Percentiles rank a stretch among this genome's conserved stretches.
phyloP scores from a whole-genome alignment of 805 yeast genomes.

The Candida railenensis region DNA sequence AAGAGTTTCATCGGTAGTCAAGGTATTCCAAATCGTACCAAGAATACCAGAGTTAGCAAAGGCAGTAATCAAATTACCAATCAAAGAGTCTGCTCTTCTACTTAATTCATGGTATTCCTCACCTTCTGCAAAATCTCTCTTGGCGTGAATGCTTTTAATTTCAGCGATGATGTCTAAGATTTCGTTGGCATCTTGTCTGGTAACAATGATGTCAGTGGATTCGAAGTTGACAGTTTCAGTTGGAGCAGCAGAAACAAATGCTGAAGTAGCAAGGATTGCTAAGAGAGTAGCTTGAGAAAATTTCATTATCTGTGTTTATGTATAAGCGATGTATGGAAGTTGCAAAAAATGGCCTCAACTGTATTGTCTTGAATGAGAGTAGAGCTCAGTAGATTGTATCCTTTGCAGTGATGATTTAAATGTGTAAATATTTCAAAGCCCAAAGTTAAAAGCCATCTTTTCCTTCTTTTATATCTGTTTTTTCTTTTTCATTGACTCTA shows the following conservation, averaged over 20 bases:
- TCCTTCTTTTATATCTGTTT: not conserved
- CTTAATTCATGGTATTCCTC: conserved; percentile 24
- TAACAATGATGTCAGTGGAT: conserved; percentile 21
- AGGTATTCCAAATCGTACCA: conserved; percentile 31
- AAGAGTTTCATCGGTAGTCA: conserved; percentile 33
- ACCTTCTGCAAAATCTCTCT: conserved; percentile 35
- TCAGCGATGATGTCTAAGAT: conserved; percentile 32
- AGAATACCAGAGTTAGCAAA: conserved; percentile 38
- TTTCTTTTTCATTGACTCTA: not conserved
- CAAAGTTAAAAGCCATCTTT: not conserved
- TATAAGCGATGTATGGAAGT: too few species aligned
- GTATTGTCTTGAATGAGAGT: not conserved
- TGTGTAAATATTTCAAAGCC: not conserved
- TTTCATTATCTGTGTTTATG: conserved; percentile 30
- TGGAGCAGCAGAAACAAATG: conserved; percentile 38
- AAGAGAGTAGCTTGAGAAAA: conserved; percentile 37
- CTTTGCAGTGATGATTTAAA: not conserved
- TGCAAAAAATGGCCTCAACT: not conserved
- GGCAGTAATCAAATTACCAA: conserved; percentile 36
- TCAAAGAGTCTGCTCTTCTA: conserved; percentile 35
- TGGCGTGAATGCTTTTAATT: conserved; percentile 30
- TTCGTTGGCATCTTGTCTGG: conserved; percentile 34
- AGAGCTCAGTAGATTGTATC: not conserved
- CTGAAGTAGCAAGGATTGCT: conserved; percentile 38
- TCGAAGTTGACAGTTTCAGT: conserved; percentile 16